Percentiles rank a stretch among this genome's conserved stretches.
phyloP scores from a whole-genome alignment of 805 yeast genomes.

The Myxozyma udenii region DNA sequence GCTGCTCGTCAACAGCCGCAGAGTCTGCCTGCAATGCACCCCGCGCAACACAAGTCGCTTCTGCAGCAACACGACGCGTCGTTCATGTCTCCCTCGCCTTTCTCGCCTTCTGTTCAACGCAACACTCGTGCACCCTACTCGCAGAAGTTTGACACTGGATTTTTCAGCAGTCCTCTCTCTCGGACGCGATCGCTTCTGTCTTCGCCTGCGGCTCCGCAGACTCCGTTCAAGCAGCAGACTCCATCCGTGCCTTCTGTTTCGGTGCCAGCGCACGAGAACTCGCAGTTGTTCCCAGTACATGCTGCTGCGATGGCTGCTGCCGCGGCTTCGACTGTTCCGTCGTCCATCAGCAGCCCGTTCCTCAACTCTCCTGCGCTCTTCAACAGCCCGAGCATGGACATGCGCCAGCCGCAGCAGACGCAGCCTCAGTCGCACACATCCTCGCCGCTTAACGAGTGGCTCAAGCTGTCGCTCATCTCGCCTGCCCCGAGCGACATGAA shows the following conservation, averaged over 20 bases:
- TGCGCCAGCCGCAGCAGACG: constrained; percentile 5
- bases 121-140: constrained; percentile 5
- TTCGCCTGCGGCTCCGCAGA: not conserved
- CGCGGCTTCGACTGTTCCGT: not conserved
- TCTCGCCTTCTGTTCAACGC: constrained; percentile 7
- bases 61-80: constrained; percentile 2
- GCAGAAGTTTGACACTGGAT: constrained; percentile 1
- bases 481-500: too few species aligned
- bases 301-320: not conserved
- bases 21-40: not conserved
- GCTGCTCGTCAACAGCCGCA: not conserved
- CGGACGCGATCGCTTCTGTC: not conserved
- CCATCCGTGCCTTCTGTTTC: not conserved
- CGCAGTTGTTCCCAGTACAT: too few species aligned
- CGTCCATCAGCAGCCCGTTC: not conserved
- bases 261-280: not conserved
- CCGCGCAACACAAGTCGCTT: not conserved
- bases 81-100: constrained; percentile 17
- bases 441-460: too few species aligned
- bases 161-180: not conserved
- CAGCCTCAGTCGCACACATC: not conserved
- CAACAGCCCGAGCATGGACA: not conserved
- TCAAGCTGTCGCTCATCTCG: too few species aligned
- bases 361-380: not conserved
- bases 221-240: not conserved